Base-by-base conservation (phyloP, 768 basidiomycete genomes). In the Tulasnella sp. region DNA sequence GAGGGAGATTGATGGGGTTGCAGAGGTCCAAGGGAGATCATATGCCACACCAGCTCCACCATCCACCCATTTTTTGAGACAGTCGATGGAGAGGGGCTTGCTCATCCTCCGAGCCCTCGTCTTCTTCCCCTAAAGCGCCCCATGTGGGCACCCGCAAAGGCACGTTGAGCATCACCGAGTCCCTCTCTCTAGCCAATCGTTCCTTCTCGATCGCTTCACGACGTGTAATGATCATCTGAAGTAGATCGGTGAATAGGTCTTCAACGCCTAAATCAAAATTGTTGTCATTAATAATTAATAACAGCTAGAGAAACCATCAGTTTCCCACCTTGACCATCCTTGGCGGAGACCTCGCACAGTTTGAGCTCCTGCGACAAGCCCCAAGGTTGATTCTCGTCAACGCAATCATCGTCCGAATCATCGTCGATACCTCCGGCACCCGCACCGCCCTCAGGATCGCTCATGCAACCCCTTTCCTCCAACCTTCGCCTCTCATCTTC, bases 261-360 rank as follows among this genome's bases (percentile, higher is more conserved):
- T 84, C 78, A 61, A 96, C 85, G 56, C 92, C 92, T 92, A 61
- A 22, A 7, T 21, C 7, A 53, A 29, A 22, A 38, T 22, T 19
- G 11, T 22, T n/a, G 58, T 58, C 62, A 66, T 43, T 62, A 50
- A 53, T 29, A 22, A 38, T 22, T 19, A 11, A 25, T 34, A 62
- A 19, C 25, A 48, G 29, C 51, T n/a, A 61, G 46, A 49, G 3
- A 25, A 0, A 30, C 10, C 12, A 45, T 1, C 30, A 49, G 21
- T 8, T 5, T 73, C 81, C 63, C 62, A 92, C 91, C 92, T 30
- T 73, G 67, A 67, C 88, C 85, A 65, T 92, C 90, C 71, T 92
- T 92, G 54, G 92, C 86, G 45, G 89, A 92, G 19, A 94, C 89
- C 68, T 94, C 89, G 63, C 87, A 89, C 17, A 93, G 77, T 66